Base-by-base conservation (phyloP, 345 rosid species). In the Arabidopsis arenosa region DNA sequence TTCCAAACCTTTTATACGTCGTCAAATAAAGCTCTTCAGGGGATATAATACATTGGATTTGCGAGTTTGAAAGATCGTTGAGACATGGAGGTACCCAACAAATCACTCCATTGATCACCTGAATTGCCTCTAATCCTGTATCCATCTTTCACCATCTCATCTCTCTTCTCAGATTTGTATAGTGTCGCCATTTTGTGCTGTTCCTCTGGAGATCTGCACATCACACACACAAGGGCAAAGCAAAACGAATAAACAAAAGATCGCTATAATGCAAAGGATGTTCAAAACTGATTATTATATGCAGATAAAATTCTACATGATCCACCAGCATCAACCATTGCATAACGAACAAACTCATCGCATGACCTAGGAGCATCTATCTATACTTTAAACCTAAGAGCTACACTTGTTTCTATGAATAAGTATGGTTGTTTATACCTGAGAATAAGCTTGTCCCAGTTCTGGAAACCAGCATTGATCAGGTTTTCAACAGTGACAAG, bases 101-200 rank as follows among this genome's bases (percentile, higher is more conserved):
- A 75, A 80, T 94, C 97, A 45, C 96, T 94, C 97, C 98, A 94
- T 13, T 94, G 98, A 64, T 94, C 98, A 37, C 98, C 97, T 4
- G 92, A 89, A 71, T 94, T 94, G 13, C 98, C 98, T 7, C 78
- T 81, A 56, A 94, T 87, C 72, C 95, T 80, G 49, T 80, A 92
- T 67, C 97, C 97, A 35, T 88, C 89, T 59, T 73, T 68, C 70
- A 78, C 84, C 90, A 95, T 89, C 84, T 86, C 89, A 49, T 76
- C 84, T 75, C 99, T 90, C 87, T 82, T 92, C 79, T 87, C 92
- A 4, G 97, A 92, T 71, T 77, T 77, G 80, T 77, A 77, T 18
- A 63, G 30, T 4, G 79, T 77, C 4, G 97, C 98, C 49, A 64
- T 73, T 76, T 92, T 92, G 61, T 76, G 81, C 6, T 82, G 83